Conservation (phyloP, 2,329 filamentous ascomycete species). For the Thielaviopsis euricoi region DNA sequence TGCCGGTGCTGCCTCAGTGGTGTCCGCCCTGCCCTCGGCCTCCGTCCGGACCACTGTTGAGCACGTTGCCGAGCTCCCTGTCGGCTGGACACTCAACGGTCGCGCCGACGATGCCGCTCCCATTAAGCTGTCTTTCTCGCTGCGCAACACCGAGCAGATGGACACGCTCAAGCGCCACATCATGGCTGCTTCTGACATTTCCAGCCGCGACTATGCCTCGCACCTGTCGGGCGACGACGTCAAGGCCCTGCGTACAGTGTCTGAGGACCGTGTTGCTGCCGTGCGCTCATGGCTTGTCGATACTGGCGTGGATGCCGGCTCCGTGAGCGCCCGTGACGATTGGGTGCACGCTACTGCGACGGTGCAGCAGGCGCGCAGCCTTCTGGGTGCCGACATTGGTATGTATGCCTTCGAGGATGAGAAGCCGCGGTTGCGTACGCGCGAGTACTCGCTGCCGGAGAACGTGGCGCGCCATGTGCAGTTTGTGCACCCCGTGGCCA, state of each 20-base stretch:
- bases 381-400: constrained; percentile 23
- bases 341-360: constrained; percentile 28
- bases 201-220: constrained; percentile 27
- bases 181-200: constrained; percentile 25
- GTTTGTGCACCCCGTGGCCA: constrained; percentile 31
- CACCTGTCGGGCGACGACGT: constrained; percentile 24
- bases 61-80: constrained; percentile 8
- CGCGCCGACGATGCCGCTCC: neutral
- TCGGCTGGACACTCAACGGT: constrained; percentile 10
- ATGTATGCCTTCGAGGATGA: constrained; percentile 26
- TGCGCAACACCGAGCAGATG: constrained; percentile 11
- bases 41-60: constrained; percentile 9
- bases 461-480: constrained; percentile 23
- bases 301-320: constrained; percentile 19
- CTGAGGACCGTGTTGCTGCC: constrained; percentile 18
- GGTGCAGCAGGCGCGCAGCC: constrained; percentile 21
- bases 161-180: constrained; percentile 9
- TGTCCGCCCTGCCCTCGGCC: constrained; percentile 2
- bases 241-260: constrained; percentile 21
- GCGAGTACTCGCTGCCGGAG: constrained; percentile 27
- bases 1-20: neutral
- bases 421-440: constrained; percentile 25
- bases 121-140: constrained; percentile 11
- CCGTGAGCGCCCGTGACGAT: constrained; percentile 20
- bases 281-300: constrained; percentile 27